Conservation (phyloP, 768 basidiomycete species). For the Lyophyllum semitale region DNA sequence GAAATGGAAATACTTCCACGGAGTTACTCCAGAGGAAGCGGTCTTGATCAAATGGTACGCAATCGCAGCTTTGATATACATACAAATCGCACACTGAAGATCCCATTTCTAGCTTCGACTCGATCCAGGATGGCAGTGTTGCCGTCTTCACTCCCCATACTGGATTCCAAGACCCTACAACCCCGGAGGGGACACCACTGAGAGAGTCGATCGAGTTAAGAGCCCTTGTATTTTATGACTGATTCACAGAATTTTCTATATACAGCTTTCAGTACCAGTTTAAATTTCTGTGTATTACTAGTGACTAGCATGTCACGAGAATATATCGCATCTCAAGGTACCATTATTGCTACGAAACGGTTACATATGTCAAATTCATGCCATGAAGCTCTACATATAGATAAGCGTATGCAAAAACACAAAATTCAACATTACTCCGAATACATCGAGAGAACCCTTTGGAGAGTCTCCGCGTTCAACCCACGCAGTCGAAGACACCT, state of each 20-base stretch:
- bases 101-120: constrained; percentile 34
- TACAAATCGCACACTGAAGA: no score
- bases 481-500: constrained; percentile 72
- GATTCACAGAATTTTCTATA: no score
- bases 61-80: not conserved
- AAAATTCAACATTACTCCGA: constrained; percentile 18
- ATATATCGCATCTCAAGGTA: no score
- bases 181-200: constrained; percentile 43
- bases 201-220: constrained; percentile 58
- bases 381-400: constrained; percentile 17
- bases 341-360: not conserved
- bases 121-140: no score
- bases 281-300: no score
- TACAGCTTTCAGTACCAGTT: no score
- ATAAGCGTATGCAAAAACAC: constrained; percentile 15
- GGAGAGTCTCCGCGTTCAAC: constrained; percentile 55
- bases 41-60: constrained; percentile 55
- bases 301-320: no score
- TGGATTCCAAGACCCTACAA: constrained; percentile 47
- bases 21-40: constrained; percentile 49
- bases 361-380: constrained; percentile 14
- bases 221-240: constrained; percentile 55
- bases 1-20: constrained; percentile 52
- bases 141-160: no score
- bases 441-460: constrained; percentile 40